These are phyloP conservation scores for Melampsora abietis-canadensis DNA, from an alignment of 1,284 basidiomycete genomes.

Conservation along the genomic window DNA sequence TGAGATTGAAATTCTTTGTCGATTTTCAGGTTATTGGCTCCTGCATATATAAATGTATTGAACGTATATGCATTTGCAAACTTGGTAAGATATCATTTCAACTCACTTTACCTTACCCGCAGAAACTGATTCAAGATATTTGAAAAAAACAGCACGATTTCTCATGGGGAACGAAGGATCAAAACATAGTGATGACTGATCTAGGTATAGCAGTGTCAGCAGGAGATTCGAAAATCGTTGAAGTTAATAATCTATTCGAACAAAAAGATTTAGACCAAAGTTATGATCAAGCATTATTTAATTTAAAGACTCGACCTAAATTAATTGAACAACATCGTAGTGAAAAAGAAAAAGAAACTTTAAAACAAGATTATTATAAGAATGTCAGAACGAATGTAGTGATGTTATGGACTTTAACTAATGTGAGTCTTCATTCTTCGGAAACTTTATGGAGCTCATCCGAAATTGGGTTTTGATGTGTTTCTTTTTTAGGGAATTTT, in stretches of 20 bases:
- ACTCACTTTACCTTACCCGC: neutral
- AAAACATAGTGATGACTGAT: slow-evolving; percentile 89
- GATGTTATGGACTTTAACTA: slow-evolving; percentile 76
- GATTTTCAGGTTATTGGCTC: slow-evolving; percentile 67
- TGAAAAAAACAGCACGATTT: slow-evolving; percentile 20
- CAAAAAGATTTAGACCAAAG: slow-evolving; percentile 81
- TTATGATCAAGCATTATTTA: slow-evolving; percentile 77
- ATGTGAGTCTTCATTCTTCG: slow-evolving; percentile 61
- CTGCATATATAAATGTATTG: slow-evolving; percentile 86
- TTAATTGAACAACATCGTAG: slow-evolving; percentile 64
- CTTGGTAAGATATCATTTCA: slow-evolving; percentile 64
- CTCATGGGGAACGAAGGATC: slow-evolving; percentile 85
- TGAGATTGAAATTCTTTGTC: slow-evolving; percentile 7
- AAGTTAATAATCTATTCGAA: slow-evolving; percentile 72
- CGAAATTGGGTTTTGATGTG: slow-evolving; percentile 39
- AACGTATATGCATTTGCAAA: slow-evolving; percentile 56
- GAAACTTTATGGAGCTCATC: no score
- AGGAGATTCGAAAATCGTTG: slow-evolving; percentile 80
- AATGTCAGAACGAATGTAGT: slow-evolving; percentile 80
- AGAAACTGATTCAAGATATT: slow-evolving; percentile 9
- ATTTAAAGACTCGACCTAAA: slow-evolving; percentile 68
- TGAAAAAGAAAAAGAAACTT: slow-evolving; percentile 62
- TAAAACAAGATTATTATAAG: slow-evolving; percentile 83
- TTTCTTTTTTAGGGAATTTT: slow-evolving; percentile 61
- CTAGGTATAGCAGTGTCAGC: slow-evolving; percentile 58